Conservation (phyloP, 257 asterid species). For the Eucommia ulmoides region DNA sequence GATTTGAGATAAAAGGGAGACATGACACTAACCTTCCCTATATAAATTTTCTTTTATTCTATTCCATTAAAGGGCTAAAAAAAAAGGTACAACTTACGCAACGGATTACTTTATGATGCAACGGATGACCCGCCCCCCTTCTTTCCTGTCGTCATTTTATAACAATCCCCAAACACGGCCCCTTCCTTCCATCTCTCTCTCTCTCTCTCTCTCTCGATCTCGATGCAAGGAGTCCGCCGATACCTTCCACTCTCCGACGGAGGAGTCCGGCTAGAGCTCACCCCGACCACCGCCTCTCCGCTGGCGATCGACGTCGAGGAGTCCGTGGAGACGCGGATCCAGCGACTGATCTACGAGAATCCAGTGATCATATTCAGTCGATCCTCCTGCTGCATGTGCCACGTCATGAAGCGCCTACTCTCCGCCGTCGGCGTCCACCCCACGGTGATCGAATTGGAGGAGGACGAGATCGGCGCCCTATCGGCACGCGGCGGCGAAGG, state of each 20-base stretch:
- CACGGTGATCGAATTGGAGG: conserved; percentile 73
- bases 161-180: no score
- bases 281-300: conserved; percentile 43
- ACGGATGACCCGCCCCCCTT: no score
- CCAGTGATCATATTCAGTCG: conserved; percentile 84
- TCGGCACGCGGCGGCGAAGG: background rate
- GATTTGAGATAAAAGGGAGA: no score
- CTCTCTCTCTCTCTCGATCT: conserved; percentile 1
- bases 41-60: no score
- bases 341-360: conserved; percentile 68
- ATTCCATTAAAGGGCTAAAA: no score
- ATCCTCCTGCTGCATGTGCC: conserved; percentile 89
- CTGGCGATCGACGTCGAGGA: conserved; percentile 61
- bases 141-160: no score
- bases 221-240: conserved; percentile 63
- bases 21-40: no score
- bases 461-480: conserved; percentile 66
- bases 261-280: conserved; percentile 59
- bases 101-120: no score
- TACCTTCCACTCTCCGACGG: no score
- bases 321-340: conserved; percentile 67
- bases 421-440: conserved; percentile 73
- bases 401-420: conserved; percentile 73
- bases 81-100: no score
- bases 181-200: no score